Evolutionary conservation across 1,139 yeast species (phyloP).

Genomic region (Eremothecium gossypii): DNA sequence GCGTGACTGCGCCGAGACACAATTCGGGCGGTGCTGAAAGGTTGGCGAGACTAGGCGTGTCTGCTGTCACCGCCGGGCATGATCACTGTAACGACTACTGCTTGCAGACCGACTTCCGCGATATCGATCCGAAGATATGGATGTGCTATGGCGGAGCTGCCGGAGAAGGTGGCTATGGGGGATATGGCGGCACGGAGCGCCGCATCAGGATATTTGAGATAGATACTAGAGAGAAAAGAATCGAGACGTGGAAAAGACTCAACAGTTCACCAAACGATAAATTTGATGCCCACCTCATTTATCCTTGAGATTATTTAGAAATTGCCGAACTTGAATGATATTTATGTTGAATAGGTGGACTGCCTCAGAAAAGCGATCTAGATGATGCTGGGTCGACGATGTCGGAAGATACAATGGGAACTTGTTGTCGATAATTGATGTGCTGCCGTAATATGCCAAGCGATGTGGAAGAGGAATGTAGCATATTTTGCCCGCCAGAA

Average conservation of each 20-base stretch:
- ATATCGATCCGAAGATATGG: slow-evolving; percentile 49
- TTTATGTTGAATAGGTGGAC: slow-evolving; percentile 19
- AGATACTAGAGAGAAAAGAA: slow-evolving; percentile 43
- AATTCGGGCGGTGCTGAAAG: slow-evolving; percentile 56
- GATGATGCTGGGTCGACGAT: slow-evolving; percentile 12
- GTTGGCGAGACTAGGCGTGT: slow-evolving; percentile 55
- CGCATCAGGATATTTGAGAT: slow-evolving; percentile 64
- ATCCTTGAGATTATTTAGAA: slow-evolving; percentile 36
- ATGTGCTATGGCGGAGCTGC: slow-evolving; percentile 88
- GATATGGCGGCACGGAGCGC: slow-evolving; percentile 76
- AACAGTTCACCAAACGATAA: slow-evolving; percentile 42
- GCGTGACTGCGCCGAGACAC: slow-evolving; percentile 65
- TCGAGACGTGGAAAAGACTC: slow-evolving; percentile 64
- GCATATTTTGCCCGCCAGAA: slow-evolving; percentile 17
- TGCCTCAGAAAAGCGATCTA: slow-evolving; percentile 15
- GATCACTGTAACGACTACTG: slow-evolving; percentile 94
- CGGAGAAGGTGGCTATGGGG: slow-evolving; percentile 94
- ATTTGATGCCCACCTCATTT: slow-evolving; percentile 54
- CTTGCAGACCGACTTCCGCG: slow-evolving; percentile 33
- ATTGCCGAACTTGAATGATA: slow-evolving; percentile 23
- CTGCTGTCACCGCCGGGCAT: slow-evolving; percentile 76
- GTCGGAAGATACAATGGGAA: slow-evolving; percentile 21
- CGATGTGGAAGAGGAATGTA: slow-evolving; percentile 20
- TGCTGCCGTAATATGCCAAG: slow-evolving; percentile 24
- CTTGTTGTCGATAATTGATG: slow-evolving; percentile 17